Conservation (phyloP, 192 early-diverging fungal species). For the Podila minutissima region DNA sequence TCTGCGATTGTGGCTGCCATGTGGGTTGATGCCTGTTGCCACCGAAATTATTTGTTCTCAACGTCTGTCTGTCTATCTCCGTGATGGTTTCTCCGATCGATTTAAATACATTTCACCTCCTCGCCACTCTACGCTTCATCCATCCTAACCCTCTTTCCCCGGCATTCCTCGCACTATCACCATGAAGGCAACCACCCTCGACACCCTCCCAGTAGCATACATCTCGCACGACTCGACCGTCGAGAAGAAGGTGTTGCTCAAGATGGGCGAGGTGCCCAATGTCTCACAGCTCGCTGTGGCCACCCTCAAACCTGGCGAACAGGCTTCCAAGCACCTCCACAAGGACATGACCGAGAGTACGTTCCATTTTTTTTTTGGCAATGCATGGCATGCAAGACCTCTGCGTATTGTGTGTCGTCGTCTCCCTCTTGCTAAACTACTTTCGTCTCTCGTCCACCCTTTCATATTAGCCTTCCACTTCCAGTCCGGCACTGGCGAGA, state of each 20-base stretch:
- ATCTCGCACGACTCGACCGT: slow-evolving; percentile 50
- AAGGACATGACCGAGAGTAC: slow-evolving; percentile 55
- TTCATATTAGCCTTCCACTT: slow-evolving; percentile 38
- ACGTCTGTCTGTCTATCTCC: neutral
- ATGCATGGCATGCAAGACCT: neutral
- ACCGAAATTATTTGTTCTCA: too few relatives aligned
- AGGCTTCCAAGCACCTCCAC: slow-evolving; percentile 40
- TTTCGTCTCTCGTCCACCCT: neutral
- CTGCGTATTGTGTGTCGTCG: too few relatives aligned
- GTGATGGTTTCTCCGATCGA: too few relatives aligned
- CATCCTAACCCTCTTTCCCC: neutral
- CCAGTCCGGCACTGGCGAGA: slow-evolving; percentile 44
- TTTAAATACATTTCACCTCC: neutral
- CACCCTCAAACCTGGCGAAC: slow-evolving; percentile 49
- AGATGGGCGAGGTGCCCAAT: slow-evolving; percentile 49
- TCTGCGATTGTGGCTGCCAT: too few relatives aligned
- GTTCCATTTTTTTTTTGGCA: neutral
- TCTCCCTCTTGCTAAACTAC: neutral
- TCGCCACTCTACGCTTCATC: neutral
- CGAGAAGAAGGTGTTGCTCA: slow-evolving; percentile 48
- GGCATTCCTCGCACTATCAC: neutral
- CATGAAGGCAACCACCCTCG: slow-evolving; percentile 37
- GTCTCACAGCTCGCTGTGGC: slow-evolving; percentile 48
- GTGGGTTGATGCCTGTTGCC: too few relatives aligned
- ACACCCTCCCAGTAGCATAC: slow-evolving; percentile 38